phyloP scores from a whole-genome alignment of 305 asterid genomes.

The Striga hermonthica region DNA sequence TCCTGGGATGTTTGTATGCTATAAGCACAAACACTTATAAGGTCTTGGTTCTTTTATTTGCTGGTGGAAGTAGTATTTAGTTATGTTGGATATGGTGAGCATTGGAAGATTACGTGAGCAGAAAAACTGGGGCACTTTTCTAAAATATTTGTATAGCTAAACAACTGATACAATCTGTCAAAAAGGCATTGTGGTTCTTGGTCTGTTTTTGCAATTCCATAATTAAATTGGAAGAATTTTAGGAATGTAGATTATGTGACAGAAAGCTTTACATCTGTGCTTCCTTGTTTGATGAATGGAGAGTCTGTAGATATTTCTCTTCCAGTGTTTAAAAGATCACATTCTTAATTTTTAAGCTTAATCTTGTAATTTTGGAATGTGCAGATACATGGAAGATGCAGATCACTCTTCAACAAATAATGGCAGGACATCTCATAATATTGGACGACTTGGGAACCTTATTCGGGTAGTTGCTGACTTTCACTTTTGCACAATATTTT shows the following conservation, averaged over 20 bases:
- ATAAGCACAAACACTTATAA: too few species aligned
- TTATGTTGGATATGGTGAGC: neutral
- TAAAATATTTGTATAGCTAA: neutral
- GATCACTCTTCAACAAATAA: conserved; percentile 64
- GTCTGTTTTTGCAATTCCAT: neutral
- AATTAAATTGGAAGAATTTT: neutral
- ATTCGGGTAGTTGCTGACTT: conserved; percentile 57
- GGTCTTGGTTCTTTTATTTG: too few species aligned
- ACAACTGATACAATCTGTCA: too few species aligned
- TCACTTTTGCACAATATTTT: conserved; percentile 17
- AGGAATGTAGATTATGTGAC: conserved; percentile 16
- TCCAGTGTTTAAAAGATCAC: neutral
- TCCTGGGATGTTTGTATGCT: too few species aligned
- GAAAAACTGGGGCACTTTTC: neutral
- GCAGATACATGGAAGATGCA: conserved; percentile 77
- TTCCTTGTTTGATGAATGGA: conserved; percentile 8
- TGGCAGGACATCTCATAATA: conserved; percentile 77
- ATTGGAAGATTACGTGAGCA: neutral
- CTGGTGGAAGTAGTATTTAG: too few species aligned
- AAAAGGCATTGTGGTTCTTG: neutral
- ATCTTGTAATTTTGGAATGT: conserved; percentile 27
- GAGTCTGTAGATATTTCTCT: neutral
- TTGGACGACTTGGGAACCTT: conserved; percentile 92
- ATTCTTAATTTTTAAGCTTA: conserved; percentile 6
- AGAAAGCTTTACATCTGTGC: conserved; percentile 14